phyloP scores from a whole-genome alignment of 345 rosid species.

The Eucalyptus virginea region DNA sequence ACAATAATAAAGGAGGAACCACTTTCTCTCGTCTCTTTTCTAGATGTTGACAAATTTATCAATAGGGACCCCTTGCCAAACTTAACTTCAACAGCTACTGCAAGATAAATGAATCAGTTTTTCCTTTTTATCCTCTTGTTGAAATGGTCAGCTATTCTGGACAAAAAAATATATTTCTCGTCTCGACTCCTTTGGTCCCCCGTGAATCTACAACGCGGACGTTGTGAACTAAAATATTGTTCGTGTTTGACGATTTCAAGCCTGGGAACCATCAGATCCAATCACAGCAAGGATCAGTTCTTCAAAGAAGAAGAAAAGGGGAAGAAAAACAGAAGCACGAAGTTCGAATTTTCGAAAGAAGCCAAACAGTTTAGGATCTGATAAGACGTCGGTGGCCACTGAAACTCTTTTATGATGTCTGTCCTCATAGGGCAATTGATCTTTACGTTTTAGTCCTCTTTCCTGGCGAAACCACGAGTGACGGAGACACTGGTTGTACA shows the following conservation, averaged over 20 bases:
- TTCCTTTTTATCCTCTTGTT: background rate
- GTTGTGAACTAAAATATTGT: background rate
- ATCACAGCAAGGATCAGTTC: background rate
- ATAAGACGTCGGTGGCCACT: background rate
- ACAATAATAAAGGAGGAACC: background rate
- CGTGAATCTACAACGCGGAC: background rate
- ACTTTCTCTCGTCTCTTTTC: background rate
- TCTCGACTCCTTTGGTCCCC: background rate
- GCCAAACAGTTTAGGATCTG: background rate
- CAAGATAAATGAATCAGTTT: background rate
- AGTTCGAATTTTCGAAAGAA: background rate
- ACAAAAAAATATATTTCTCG: background rate
- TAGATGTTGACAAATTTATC: background rate
- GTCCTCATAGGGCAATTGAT: background rate
- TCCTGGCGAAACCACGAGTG: background rate
- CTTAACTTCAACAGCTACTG: background rate
- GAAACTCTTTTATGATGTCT: background rate
- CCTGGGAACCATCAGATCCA: background rate
- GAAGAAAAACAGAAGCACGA: background rate
- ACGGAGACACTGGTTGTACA: background rate
- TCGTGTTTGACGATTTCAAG: background rate
- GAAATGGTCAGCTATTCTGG: background rate
- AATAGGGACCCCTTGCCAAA: background rate
- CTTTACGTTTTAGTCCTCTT: background rate
- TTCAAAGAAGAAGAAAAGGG: background rate